Conservation (phyloP, 2,329 filamentous ascomycete species). For the Botrytis elliptica region DNA sequence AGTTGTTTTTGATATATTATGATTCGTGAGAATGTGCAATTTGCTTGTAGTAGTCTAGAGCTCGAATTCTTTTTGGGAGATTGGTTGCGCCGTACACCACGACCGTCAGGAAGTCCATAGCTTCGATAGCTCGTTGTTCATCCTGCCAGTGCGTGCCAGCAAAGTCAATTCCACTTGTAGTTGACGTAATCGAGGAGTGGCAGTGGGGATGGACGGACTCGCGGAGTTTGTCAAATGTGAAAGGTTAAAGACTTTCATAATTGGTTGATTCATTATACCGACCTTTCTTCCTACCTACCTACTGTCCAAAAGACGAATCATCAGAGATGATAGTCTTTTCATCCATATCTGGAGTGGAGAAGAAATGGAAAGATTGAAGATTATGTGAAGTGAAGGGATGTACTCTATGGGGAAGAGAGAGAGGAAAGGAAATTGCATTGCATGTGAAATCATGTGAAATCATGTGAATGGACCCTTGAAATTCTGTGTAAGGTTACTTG, state of each 20-base stretch:
- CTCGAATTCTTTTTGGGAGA: neutral
- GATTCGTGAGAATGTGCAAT: neutral
- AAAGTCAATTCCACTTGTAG: conserved; percentile 5
- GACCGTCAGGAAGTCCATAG: neutral
- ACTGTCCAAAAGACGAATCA: neutral
- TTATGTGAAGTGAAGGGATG: neutral
- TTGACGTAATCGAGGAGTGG: conserved; percentile 16
- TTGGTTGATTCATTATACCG: neutral
- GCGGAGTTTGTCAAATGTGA: neutral
- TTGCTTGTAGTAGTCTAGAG: neutral
- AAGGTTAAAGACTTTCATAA: neutral
- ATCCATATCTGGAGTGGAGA: neutral
- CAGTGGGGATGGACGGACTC: neutral
- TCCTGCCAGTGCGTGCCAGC: conserved; percentile 3
- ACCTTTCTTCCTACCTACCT: neutral
- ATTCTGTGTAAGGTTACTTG: neutral
- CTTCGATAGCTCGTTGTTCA: conserved; percentile 5
- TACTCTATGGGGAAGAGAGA: neutral
- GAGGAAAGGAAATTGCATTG: neutral
- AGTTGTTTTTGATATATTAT: neutral
- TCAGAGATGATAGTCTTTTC: neutral
- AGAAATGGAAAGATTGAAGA: neutral
- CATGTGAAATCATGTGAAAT: conserved; percentile 3
- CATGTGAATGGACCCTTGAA: neutral
- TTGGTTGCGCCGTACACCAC: neutral